A percentile compares a stretch with the other conserved stretches of the same genome.
phyloP scores from a whole-genome alignment of 345 rosid genomes.

The Linum tenue region DNA sequence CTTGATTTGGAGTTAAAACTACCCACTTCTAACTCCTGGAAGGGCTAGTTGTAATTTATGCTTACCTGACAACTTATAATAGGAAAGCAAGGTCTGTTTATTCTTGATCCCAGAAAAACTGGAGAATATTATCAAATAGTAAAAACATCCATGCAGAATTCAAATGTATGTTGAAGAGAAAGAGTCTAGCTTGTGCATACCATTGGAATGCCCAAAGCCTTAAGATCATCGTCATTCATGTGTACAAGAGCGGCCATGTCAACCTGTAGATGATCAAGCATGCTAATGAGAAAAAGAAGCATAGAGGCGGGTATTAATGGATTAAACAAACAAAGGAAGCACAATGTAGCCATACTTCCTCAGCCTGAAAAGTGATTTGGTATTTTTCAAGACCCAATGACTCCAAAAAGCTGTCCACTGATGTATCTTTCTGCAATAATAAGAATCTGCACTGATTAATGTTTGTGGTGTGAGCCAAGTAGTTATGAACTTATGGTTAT shows the following conservation, averaged over 20 bases:
- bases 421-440: conserved; percentile 48
- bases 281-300: not conserved
- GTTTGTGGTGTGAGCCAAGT: not conserved
- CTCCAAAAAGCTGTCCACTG: conserved; percentile 68
- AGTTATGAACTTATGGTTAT: not conserved
- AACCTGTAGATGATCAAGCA: conserved; percentile 41
- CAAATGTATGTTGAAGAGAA: conserved; percentile 1
- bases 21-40: not conserved
- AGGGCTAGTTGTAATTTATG: not conserved
- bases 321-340: conserved; percentile 1
- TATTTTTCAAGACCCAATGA: conserved; percentile 90
- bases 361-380: conserved; percentile 81
- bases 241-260: conserved; percentile 94
- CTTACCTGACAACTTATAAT: too few species aligned
- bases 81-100: not conserved
- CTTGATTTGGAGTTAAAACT: not conserved
- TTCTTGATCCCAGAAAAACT: not conserved
- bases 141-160: not conserved
- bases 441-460: not conserved
- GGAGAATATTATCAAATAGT: not conserved
- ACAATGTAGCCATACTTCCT: conserved; percentile 49
- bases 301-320: not conserved
- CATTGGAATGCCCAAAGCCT: conserved; percentile 93
- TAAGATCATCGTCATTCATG: conserved; percentile 94
- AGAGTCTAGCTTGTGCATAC: conserved; percentile 29